phyloP scores from a whole-genome alignment of 1,284 basidiomycete genomes.

The Phylloporus gajari region DNA sequence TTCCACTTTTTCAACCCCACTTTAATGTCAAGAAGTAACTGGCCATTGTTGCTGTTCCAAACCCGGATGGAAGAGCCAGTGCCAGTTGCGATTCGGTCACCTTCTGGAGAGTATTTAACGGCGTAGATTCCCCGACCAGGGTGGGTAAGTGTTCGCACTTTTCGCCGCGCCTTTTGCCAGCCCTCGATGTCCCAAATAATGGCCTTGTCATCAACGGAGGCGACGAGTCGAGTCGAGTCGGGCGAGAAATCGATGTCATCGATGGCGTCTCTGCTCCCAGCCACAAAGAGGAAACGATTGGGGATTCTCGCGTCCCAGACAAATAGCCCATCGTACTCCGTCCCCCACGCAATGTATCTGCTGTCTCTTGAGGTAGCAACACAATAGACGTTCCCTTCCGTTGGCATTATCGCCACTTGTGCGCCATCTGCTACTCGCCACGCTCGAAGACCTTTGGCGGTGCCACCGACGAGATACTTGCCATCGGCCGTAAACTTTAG shows the following conservation, averaged over 20 bases:
- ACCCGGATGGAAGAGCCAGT: neutral
- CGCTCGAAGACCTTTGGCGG: neutral
- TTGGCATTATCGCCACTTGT: neutral
- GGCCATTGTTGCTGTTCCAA: neutral
- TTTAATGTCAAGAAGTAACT: neutral
- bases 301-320: slow-evolving; percentile 7
- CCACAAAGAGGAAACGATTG: neutral
- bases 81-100: neutral
- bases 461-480: neutral
- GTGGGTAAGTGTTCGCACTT: neutral
- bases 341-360: too few species aligned
- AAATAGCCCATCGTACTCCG: neutral
- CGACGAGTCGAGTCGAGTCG: neutral
- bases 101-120: neutral
- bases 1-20: neutral
- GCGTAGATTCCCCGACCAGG: too few species aligned
- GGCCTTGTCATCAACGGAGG: neutral
- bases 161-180: neutral
- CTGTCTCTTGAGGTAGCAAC: neutral
- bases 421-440: slow-evolving; percentile 5
- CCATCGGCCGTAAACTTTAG: too few species aligned
- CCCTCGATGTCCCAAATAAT: neutral
- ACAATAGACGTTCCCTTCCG: neutral
- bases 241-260: neutral
- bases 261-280: neutral